Conservation (phyloP, 371 early-diverging fungal species). For the Apophysomyces ossiformis region DNA sequence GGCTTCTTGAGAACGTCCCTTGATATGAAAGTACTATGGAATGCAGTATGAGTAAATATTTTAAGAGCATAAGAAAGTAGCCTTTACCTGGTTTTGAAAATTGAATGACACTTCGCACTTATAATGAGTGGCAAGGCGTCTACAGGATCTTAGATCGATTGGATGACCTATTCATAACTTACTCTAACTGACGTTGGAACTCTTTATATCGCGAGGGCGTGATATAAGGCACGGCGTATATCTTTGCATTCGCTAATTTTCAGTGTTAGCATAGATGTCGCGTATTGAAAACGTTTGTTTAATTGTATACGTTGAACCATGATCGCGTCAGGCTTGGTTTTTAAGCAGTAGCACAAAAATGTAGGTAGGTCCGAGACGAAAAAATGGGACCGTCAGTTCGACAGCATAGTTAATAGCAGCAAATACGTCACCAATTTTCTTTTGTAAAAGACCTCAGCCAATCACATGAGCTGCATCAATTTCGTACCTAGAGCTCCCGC, state of each 20-base stretch:
- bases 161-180: not conserved
- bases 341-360: no score
- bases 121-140: slow-evolving; percentile 1
- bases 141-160: not conserved
- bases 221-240: slow-evolving; percentile 11
- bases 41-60: not conserved
- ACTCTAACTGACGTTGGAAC: slow-evolving; percentile 5
- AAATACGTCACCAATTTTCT: no score
- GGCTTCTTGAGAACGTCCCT: slow-evolving; percentile 11
- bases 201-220: not conserved
- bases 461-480: no score
- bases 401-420: no score
- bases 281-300: not conserved
- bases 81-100: slow-evolving; percentile 25
- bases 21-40: slow-evolving; percentile 31
- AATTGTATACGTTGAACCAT: not conserved
- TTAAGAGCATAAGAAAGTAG: not conserved
- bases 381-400: no score
- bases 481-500: no score
- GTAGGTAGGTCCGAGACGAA: no score
- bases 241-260: slow-evolving; percentile 8
- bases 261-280: not conserved
- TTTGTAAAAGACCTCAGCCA: no score
- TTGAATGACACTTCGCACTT: slow-evolving; percentile 12
- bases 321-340: not conserved